Base-by-base conservation (phyloP, 2,329 filamentous ascomycete genomes). In the Claviceps paspali region DNA sequence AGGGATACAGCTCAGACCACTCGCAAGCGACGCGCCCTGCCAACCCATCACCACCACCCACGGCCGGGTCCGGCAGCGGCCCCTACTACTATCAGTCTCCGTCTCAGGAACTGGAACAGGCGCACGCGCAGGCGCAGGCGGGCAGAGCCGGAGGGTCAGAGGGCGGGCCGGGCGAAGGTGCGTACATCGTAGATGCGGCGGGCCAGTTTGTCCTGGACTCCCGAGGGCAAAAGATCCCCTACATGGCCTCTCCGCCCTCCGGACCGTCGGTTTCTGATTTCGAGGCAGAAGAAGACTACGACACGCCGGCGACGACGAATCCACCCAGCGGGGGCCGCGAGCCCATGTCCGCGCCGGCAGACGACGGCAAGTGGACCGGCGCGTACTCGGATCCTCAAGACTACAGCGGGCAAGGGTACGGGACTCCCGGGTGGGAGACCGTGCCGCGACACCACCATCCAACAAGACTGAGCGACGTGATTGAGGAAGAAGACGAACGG, bases 391-490 rank as follows among this genome's bases (percentile, higher is more conserved):
- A 52, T 31, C 47, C 55, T 8, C 60, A 70, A 14, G 79, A 85
- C 49, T 85, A 85, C 51, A 66, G 69, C 5, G 79, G 78, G 31
- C 62, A 73, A 31, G 76, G 70, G 17, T 84, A 78, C 56, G 76
- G 67, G 6, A 70, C 73, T 2, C 68, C 76, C 2, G 78, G 73
- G 12, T 92, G 84, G 83, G 82, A 91, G 44, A 62, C 63, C n/a
- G 64, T 84, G 44, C 78, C 79, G 18, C 71, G 77, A 39, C 86
- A 93, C 56, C 83, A 91, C 47, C 85, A 94, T 58, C 86, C 86
- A 0, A 93, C 86, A 7, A 67, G 87, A 39, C 64, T 94, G 44
- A 93, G 85, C 55, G 86, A 93, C 58, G 86, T 94, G 21, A 69
- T 91, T 22, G 81, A 86, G 52, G 85, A 85, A 52, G 80, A 92